Base-by-base conservation (phyloP, 2,329 filamentous ascomycete genomes). In the Stemphylium vesicarium region DNA sequence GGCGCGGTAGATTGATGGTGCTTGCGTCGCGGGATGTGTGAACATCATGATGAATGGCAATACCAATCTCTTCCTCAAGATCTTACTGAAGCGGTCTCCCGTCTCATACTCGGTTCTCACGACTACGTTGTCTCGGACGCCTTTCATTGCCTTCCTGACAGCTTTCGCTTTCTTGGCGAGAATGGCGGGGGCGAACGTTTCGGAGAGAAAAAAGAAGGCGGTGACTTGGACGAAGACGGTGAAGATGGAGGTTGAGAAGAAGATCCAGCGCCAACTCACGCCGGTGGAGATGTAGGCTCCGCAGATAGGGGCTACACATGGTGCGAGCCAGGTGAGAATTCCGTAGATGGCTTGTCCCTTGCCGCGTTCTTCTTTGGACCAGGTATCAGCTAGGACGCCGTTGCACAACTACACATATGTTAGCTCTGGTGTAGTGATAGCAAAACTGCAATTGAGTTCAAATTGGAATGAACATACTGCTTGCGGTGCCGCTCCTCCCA, bases 211-310 rank as follows among this genome's bases (percentile, higher is more conserved):
- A 66, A 87, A 82, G 37, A 89, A 73, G 5, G 87, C 87, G 0
- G 81, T 74, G 16, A 82, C 46, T 66, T 89, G 86, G 44, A 91
- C 82, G 15, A 84, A 57, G 3, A 80, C 85, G 56, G 85, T 84
- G 12, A 78, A 78, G 53, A 90, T 86, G 1, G 85, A 85, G 1
- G 85, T 88, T 0, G 84, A 80, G 76, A 84, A 89, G 75, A 91
- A 91, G 12, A 86, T 83, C 88, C 88, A 91, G 35, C 88, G 83
- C 89, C 88, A 91, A 2, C 73, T 77, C 3, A 53, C 63, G 10
- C 57, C 50, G 40, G 56, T 48, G 2, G 63, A 69, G 37, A 71
- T 69, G 48, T 66, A 70, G 8, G 61, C 66, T 5, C 37, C 75
- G 33, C 59, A 65, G 7, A 71, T 70, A 7, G 67, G 69, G 5